Base-by-base conservation (phyloP, 352 stramenopile genomes). In the Phytophthora pisi region DNA sequence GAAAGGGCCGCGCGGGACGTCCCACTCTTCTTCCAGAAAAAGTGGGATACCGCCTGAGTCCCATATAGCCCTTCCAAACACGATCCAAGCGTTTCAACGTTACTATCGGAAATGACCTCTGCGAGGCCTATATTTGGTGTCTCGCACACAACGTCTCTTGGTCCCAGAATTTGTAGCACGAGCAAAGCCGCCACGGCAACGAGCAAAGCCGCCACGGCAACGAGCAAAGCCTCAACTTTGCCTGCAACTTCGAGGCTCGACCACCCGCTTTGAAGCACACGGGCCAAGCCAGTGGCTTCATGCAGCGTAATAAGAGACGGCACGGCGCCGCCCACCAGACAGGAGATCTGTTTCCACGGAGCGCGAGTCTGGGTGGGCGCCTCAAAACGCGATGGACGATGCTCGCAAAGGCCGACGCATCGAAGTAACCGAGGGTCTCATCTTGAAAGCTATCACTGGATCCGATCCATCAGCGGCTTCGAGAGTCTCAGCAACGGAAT, bases 11-110 rank as follows among this genome's bases (percentile, higher is more conserved):
- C 45, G 23, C 42, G 40, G 45, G 55, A 5, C 45, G 30, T 47
- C 20, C 40, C 47, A 63, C 63, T 51, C 64, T 6, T 52, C 53
- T 51, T 73, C 49, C 59, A 73, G 52, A 73, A 30, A 73, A 73
- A 63, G 46, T 20, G 20, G 20, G 64, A 63, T 67, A 54, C 34
- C 13, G 16, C 26, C 10, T 23, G 2, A 47, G 4, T 30, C n/a
- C 38, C 34, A 2, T 34, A 62, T 59, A 45, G 15, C 53, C 57
- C 64, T 51, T 16, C 15, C 10, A 7, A 66, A 70, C 8, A 8
- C 3, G 56, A 52, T 64, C 3, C 1, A 0, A 59, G 5, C 52
- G 20, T 58, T 63, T 57, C 4, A 28, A 20, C 57, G 51, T 36
- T 30, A 49, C n/a, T 31, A 8, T 31, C 28, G 28, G 11, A 38